Conservation (phyloP, 352 stramenopile genomes). For the Pythium aristosporum region DNA sequence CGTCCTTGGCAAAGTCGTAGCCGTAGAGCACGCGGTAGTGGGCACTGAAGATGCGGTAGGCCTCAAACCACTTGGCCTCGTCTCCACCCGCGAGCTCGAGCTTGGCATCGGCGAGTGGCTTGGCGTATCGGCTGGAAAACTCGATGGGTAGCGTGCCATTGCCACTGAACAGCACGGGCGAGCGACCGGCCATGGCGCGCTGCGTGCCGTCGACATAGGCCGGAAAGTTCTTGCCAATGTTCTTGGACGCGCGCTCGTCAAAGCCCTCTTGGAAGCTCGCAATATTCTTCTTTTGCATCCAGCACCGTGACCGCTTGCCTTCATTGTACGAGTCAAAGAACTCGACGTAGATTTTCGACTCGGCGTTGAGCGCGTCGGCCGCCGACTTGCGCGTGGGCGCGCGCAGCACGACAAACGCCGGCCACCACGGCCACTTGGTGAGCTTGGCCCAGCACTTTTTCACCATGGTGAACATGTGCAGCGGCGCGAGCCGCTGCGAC, state of each 20-base stretch:
- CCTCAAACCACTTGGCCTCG: conserved; percentile 56
- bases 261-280: conserved; percentile 69
- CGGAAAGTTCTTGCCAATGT: conserved; percentile 78
- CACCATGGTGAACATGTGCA: conserved; percentile 82
- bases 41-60: conserved; percentile 68
- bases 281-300: conserved; percentile 84
- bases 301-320: conserved; percentile 72
- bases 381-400: conserved; percentile 56
- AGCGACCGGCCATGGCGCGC: conserved; percentile 62
- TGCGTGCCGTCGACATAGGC: conserved; percentile 71
- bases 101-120: conserved; percentile 44
- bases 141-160: conserved; percentile 71
- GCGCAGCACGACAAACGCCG: conserved; percentile 75
- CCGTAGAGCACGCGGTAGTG: conserved; percentile 33
- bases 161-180: conserved; percentile 65
- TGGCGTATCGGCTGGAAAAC: conserved; percentile 72
- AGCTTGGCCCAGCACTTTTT: conserved; percentile 88
- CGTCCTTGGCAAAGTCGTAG: conserved; percentile 29
- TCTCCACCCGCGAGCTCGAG: conserved; percentile 35
- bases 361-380: conserved; percentile 50
- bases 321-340: conserved; percentile 82
- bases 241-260: conserved; percentile 77
- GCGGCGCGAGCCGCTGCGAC: conserved; percentile 59
- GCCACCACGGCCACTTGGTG: conserved; percentile 83
- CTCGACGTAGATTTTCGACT: conserved; percentile 82